Percentiles rank a stretch among this genome's conserved stretches.
phyloP scores from a whole-genome alignment of 2,329 filamentous ascomycete species.

The Trichoderma aggressivum region DNA sequence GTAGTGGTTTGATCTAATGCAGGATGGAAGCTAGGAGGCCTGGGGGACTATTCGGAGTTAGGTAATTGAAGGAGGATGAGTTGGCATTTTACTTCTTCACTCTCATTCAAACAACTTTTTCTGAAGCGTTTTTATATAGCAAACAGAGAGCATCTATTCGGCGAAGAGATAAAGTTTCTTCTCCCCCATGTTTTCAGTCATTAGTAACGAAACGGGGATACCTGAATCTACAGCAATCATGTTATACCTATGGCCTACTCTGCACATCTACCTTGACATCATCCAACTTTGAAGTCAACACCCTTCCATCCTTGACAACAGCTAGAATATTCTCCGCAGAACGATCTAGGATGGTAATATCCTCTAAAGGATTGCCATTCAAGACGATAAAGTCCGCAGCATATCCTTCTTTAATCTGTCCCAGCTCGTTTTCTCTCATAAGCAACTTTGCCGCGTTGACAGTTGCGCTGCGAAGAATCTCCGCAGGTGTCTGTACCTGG shows the following conservation, averaged over 20 bases:
- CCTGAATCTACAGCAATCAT: background rate
- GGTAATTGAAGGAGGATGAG: no score
- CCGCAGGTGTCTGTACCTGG: constrained; percentile 21
- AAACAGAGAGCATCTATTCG: no score
- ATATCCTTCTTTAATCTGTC: constrained; percentile 48
- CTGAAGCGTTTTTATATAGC: no score
- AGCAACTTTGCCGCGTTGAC: constrained; percentile 50
- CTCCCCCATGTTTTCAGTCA: background rate
- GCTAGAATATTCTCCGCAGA: constrained; percentile 46
- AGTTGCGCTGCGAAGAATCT: constrained; percentile 30
- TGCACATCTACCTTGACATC: background rate
- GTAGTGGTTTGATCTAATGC: no score
- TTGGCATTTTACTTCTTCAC: no score
- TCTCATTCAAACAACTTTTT: no score
- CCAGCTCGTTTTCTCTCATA: constrained; percentile 42
- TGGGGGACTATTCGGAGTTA: no score
- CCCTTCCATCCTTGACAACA: constrained; percentile 50
- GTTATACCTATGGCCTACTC: background rate
- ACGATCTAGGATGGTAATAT: constrained; percentile 15
- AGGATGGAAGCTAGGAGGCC: no score
- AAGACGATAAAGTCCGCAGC: constrained; percentile 43
- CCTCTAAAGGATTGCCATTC: constrained; percentile 23
- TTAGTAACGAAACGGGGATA: background rate
- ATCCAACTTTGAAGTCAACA: background rate
- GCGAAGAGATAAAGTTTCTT: background rate